Evolutionary conservation across 2,329 filamentous ascomycete species (phyloP), one percentile per base, ranked within the genome.

Genomic region (Colletotrichum spinosum): DNA sequence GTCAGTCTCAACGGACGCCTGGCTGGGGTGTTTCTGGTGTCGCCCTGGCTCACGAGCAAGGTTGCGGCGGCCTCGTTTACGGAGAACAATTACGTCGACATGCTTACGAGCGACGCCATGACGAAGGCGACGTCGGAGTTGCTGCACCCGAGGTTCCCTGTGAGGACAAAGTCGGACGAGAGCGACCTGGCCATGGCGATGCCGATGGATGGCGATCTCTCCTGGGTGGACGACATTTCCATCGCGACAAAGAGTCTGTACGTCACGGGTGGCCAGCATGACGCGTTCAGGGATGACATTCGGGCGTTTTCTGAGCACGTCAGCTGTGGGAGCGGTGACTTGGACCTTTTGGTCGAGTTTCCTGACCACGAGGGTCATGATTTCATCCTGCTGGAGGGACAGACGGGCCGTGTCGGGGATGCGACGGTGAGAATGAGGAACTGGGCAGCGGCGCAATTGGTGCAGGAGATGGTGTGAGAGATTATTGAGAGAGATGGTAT

Each of bases 291-390:
- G 11, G 76, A 78, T 13, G 72, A 78, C 3, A 71, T 70, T 8
- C 65, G 73, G 6, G 53, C 55, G 8, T 67, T 76, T 13, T 70
- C 70, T 2, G 69, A 73, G 37, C 66, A 65, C 2, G 54, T 78
- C 48, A 57, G 63, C 6, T 66, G 63, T n/a, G 13, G 65, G 50
- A 35, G 58, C 58, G 35, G 54, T 57, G 45, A 71, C 70, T n/a
- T 74, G 8, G 67, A 73, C 3, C 69, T 78, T 2, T 68, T 62
- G n/a, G 37, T 77, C 3, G 73, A 78, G 25, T 61, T 74, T 42
- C 37, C 62, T 3, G 72, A 73, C 12, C 69, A 67, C 0, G 75
- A 77, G 42, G 75, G 74, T 1, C 77, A 79, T 34, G 76, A 77
- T 15, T 77, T 74, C 46, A 71, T 78, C 9, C 39, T 76, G 15